Evolutionary conservation across 208 protist genomes (phyloP).

Genomic region (Endotrypanum monterogeii): DNA sequence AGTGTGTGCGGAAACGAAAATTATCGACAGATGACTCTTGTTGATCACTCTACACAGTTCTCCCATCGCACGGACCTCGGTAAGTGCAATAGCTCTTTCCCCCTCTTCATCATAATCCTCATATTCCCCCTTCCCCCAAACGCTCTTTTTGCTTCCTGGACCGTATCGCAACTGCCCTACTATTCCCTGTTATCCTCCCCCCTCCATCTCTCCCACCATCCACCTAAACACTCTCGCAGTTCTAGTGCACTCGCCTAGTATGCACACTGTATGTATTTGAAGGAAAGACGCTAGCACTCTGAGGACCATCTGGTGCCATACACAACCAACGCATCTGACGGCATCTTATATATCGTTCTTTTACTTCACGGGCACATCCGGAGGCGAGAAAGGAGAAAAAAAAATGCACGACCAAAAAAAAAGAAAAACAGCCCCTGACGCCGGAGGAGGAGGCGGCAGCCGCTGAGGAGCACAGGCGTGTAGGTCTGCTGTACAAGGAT

Average conservation of each 20-base stretch:
- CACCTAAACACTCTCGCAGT: background rate
- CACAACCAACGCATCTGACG: background rate
- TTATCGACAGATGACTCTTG: background rate
- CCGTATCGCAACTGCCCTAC: too few relatives aligned
- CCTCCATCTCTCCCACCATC: background rate
- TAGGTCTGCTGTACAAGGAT: constrained; percentile 46
- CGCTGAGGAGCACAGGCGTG: constrained; percentile 39
- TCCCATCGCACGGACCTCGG: background rate
- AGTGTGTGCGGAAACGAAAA: background rate
- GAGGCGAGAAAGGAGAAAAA: too few relatives aligned
- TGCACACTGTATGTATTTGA: background rate
- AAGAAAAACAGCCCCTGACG: constrained; percentile 23
- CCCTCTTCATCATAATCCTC: background rate
- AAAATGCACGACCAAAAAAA: constrained; percentile 80
- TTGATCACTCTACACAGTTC: background rate
- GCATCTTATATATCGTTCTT: background rate
- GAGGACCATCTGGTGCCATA: background rate
- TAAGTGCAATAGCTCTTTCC: background rate
- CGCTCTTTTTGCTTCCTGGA: constrained; percentile 3
- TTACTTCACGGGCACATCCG: background rate
- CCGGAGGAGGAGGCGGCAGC: constrained; percentile 22
- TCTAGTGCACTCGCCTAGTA: background rate
- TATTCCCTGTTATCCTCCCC: background rate
- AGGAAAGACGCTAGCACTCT: background rate
- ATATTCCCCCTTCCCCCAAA: background rate